These are phyloP conservation scores for Metschnikowia dekortorum DNA, from an alignment of 805 yeast species.

Conservation along the genomic window DNA sequence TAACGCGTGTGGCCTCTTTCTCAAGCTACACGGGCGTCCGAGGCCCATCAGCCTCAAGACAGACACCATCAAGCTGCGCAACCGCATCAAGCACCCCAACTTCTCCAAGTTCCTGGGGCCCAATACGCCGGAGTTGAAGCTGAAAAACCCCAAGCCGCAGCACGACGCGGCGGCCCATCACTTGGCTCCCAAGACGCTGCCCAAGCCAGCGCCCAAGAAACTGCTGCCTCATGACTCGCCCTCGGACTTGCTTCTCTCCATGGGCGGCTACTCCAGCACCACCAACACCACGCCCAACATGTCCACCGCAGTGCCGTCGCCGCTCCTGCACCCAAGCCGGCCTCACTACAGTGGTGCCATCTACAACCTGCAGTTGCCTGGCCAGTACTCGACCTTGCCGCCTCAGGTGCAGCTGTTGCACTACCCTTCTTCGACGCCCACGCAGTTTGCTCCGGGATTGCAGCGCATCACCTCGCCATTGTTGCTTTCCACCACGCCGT, in stretches of 20 bases:
- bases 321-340: constrained; percentile 12
- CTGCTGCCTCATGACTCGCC: constrained; percentile 14
- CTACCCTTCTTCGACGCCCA: constrained; percentile 65
- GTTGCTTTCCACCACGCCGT: constrained; percentile 49
- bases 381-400: constrained; percentile 21
- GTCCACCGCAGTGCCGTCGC: constrained; percentile 11
- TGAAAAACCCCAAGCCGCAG: constrained; percentile 35
- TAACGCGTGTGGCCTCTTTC: constrained; percentile 92
- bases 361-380: constrained; percentile 12
- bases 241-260: constrained; percentile 2
- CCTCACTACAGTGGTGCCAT: constrained; percentile 8
- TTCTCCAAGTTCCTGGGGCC: constrained; percentile 40
- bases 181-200: constrained; percentile 8
- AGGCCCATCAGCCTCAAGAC: constrained; percentile 89
- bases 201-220: constrained; percentile 4
- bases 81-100: constrained; percentile 63
- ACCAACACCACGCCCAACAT: neutral
- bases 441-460: constrained; percentile 64
- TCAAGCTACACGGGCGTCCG: constrained; percentile 88
- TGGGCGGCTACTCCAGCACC: neutral
- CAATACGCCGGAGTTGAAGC: constrained; percentile 54
- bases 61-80: constrained; percentile 87
- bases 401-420: constrained; percentile 50
- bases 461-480: constrained; percentile 63
- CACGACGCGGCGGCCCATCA: constrained; percentile 20